phyloP scores from a whole-genome alignment of 331 rosid genomes.

The Malus hybrid region DNA sequence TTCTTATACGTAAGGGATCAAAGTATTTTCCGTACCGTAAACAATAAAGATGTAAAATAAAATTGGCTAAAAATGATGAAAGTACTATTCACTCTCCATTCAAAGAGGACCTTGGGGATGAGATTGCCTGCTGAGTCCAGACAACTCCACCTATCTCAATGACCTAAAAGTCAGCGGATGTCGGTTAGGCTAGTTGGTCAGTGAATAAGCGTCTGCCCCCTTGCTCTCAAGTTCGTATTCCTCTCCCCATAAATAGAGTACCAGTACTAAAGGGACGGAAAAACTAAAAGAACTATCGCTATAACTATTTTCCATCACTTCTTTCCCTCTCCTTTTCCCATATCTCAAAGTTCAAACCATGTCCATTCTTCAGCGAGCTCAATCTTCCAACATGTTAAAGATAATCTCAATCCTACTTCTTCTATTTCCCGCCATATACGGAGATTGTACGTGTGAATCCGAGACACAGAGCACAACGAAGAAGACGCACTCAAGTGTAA shows the following conservation, averaged over 20 bases:
- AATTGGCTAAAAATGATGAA: too few relatives aligned
- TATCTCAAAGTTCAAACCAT: background rate
- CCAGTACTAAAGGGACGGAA: background rate
- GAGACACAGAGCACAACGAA: slow-evolving; percentile 5
- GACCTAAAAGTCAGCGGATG: too few relatives aligned
- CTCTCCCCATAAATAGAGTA: too few relatives aligned
- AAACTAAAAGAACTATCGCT: background rate
- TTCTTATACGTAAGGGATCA: too few relatives aligned
- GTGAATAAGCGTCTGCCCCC: too few relatives aligned
- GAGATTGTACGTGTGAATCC: slow-evolving; percentile 26
- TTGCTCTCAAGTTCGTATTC: too few relatives aligned
- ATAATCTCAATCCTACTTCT: background rate
- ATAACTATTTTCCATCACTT: background rate
- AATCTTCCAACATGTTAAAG: slow-evolving; percentile 10
- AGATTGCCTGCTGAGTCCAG: background rate
- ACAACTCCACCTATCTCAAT: too few relatives aligned
- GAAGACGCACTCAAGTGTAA: slow-evolving; percentile 38
- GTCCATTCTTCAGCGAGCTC: slow-evolving; percentile 7
- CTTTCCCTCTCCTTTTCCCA: background rate
- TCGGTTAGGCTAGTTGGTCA: too few relatives aligned
- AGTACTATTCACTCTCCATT: too few relatives aligned
- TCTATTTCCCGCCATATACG: slow-evolving; percentile 16
- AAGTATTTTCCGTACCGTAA: too few relatives aligned
- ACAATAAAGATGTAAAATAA: too few relatives aligned
- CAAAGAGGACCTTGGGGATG: background rate